Evolutionary conservation across 139 green algal genomes (phyloP).

Genomic region (Chlorella vulgaris): DNA sequence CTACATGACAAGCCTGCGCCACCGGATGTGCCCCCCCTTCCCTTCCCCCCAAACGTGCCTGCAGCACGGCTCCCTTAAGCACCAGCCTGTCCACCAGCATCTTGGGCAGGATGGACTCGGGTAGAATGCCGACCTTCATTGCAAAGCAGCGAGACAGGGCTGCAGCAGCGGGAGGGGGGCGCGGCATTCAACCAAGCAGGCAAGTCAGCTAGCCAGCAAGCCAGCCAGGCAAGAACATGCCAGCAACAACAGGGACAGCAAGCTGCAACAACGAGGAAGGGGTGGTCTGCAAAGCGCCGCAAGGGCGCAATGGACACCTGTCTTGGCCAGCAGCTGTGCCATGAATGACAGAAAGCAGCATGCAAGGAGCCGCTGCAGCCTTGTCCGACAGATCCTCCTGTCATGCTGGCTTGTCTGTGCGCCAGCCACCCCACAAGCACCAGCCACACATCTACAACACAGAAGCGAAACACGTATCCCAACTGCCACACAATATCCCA

Average conservation of each 20-base stretch:
- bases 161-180: constrained; percentile 30
- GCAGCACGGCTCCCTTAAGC: constrained; percentile 80
- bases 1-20: no score
- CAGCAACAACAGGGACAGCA: not conserved
- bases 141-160: constrained; percentile 74
- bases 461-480: not conserved
- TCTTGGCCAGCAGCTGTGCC: no score
- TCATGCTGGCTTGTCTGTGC: no score
- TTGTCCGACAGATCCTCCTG: no score
- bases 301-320: no score
- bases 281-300: no score
- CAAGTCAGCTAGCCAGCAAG: no score
- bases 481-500: not conserved
- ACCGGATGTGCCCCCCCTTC: no score
- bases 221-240: no score
- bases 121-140: constrained; percentile 76
- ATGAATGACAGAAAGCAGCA: no score
- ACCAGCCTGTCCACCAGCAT: constrained; percentile 91
- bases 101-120: constrained; percentile 78
- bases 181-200: not conserved
- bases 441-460: not conserved
- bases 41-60: not conserved
- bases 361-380: no score
- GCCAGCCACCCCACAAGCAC: not conserved
- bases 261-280: no score